A percentile compares a stretch with the other conserved stretches of the same genome.
These are phyloP conservation scores for Vanilla planifolia DNA, from an alignment of 106 monocot genomes.

Conservation along the genomic window DNA sequence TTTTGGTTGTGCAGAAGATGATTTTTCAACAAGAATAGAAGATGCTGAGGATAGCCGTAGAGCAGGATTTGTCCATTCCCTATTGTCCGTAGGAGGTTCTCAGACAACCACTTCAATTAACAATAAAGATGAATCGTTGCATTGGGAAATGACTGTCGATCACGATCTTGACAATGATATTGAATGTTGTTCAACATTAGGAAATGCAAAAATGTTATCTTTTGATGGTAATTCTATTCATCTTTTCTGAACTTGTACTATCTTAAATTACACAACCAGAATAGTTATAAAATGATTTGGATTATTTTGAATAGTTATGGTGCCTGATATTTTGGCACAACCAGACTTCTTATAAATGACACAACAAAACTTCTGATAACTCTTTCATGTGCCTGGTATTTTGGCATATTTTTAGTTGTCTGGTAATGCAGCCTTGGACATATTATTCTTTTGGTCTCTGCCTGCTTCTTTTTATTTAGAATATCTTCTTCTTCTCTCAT, in stretches of 20 bases:
- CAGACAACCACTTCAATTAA: constrained; percentile 10
- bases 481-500: too few species aligned
- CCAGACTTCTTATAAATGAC: too few species aligned
- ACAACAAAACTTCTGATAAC: too few species aligned
- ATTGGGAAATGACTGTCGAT: constrained; percentile 23
- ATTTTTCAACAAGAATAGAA: constrained; percentile 22
- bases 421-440: too few species aligned
- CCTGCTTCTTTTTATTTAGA: too few species aligned
- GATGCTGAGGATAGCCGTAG: constrained; percentile 58
- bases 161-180: not conserved
- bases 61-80: constrained; percentile 69
- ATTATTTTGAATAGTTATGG: too few species aligned
- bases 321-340: too few species aligned
- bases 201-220: constrained; percentile 7
- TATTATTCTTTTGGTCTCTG: too few species aligned
- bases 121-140: constrained; percentile 10
- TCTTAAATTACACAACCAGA: not conserved
- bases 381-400: too few species aligned
- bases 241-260: not conserved
- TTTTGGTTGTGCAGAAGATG: constrained; percentile 22
- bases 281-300: too few species aligned
- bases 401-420: too few species aligned
- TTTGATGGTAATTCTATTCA: constrained; percentile 22
- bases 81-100: constrained; percentile 38
- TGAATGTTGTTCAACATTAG: constrained; percentile 1